These are phyloP conservation scores for Tephrocybe sp. DNA, from an alignment of 768 basidiomycete species.

Conservation along the genomic window DNA sequence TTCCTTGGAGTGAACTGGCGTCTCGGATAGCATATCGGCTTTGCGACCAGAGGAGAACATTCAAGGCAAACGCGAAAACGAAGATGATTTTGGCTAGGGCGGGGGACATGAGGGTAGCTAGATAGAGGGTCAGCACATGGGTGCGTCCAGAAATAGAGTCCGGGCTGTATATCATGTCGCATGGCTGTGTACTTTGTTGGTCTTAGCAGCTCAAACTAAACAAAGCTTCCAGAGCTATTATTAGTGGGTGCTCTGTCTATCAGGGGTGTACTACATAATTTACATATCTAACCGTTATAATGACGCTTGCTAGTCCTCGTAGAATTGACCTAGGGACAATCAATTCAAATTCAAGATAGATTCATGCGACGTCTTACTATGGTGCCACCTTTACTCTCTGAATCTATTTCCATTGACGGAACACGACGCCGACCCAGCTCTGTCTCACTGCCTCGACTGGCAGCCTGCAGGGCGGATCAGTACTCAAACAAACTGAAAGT, in stretches of 20 bases:
- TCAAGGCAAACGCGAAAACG: conserved; percentile 49
- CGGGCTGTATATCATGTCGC: neutral
- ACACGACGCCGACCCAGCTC: conserved; percentile 8
- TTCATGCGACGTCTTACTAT: neutral
- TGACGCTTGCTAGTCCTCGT: conserved; percentile 4
- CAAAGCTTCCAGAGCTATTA: neutral
- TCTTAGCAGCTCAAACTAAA: neutral
- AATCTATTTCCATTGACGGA: too few species aligned
- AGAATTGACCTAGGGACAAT: neutral
- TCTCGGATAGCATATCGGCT: conserved; percentile 43
- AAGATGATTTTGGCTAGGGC: conserved; percentile 50
- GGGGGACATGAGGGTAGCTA: conserved; percentile 43
- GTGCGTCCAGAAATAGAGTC: neutral
- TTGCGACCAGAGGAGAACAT: conserved; percentile 67
- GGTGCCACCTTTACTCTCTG: conserved; percentile 12
- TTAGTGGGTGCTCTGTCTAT: too few species aligned
- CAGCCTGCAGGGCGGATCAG: neutral
- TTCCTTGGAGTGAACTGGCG: conserved; percentile 24
- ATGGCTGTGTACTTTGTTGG: neutral
- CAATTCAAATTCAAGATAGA: neutral
- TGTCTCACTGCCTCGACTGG: conserved; percentile 10
- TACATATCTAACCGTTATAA: conserved; percentile 5
- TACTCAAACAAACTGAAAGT: too few species aligned
- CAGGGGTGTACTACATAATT: neutral
- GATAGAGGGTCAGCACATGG: conserved; percentile 14